These are phyloP conservation scores for Balakata baccata DNA, from an alignment of 345 rosid species.

Conservation along the genomic window DNA sequence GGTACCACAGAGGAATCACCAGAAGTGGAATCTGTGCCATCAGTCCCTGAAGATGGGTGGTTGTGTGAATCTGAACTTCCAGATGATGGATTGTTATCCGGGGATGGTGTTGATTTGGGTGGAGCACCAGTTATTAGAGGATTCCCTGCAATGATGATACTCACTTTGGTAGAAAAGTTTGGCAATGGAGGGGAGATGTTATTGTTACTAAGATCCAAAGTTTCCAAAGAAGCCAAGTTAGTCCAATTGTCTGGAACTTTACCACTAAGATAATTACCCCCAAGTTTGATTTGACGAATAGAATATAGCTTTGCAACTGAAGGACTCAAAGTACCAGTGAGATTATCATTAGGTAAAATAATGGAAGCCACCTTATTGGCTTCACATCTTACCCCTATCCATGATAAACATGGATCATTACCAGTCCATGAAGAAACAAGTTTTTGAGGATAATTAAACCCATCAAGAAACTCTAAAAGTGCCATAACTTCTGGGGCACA, in stretches of 20 bases:
- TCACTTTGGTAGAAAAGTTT: slow-evolving; percentile 32
- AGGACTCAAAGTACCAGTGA: slow-evolving; percentile 64
- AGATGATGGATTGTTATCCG: slow-evolving; percentile 28
- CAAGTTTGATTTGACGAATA: slow-evolving; percentile 42
- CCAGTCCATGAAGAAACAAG: slow-evolving; percentile 59
- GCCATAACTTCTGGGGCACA: slow-evolving; percentile 63
- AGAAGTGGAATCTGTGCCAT: slow-evolving; percentile 25
- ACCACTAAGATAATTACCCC: slow-evolving; percentile 47
- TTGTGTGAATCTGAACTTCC: slow-evolving; percentile 23
- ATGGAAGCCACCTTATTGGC: slow-evolving; percentile 31
- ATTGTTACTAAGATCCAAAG: slow-evolving; percentile 55
- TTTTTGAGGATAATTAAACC: slow-evolving; percentile 52
- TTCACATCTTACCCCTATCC: slow-evolving; percentile 56
- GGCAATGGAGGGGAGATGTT: slow-evolving; percentile 62
- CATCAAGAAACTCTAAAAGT: slow-evolving; percentile 55
- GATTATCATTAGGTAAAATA: slow-evolving; percentile 46
- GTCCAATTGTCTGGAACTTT: slow-evolving; percentile 57
- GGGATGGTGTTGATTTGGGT: slow-evolving; percentile 24
- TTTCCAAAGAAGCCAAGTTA: slow-evolving; percentile 43
- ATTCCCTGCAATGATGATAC: slow-evolving; percentile 38
- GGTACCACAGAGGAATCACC: slow-evolving; percentile 28
- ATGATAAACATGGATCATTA: slow-evolving; percentile 58
- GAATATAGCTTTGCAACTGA: slow-evolving; percentile 49
- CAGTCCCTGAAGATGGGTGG: slow-evolving; percentile 7
- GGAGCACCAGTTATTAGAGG: slow-evolving; percentile 31